phyloP scores from a whole-genome alignment of 2,329 filamentous ascomycete genomes.

The Aspergillus transmontanensis region DNA sequence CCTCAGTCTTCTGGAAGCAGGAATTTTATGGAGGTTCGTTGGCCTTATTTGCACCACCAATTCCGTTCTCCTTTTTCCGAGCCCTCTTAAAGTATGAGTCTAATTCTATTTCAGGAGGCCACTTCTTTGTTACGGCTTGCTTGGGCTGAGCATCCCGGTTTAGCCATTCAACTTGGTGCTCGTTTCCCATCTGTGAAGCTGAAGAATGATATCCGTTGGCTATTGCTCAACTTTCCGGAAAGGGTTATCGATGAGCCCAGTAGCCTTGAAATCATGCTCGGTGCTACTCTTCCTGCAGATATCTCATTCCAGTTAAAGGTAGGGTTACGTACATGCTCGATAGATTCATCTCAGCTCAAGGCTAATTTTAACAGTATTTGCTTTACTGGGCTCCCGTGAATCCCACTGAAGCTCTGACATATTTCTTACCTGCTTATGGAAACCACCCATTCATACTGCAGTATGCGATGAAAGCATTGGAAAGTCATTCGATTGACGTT shows the following conservation, averaged over 20 bases:
- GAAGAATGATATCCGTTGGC: constrained; percentile 73
- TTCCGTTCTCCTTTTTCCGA: neutral
- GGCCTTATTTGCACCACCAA: neutral
- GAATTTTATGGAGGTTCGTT: constrained; percentile 42
- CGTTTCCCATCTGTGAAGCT: constrained; percentile 78
- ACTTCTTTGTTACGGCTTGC: constrained; percentile 73
- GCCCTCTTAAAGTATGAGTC: neutral
- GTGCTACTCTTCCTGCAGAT: constrained; percentile 73
- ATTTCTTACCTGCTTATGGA: constrained; percentile 87
- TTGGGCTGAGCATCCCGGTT: constrained; percentile 80
- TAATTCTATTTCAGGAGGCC: constrained; percentile 51
- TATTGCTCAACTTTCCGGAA: constrained; percentile 80
- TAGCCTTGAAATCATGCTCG: constrained; percentile 80
- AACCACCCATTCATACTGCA: constrained; percentile 94
- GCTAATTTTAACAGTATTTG: constrained; percentile 63
- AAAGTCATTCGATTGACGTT: constrained; percentile 92
- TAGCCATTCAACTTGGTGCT: constrained; percentile 82
- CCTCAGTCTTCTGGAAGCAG: constrained; percentile 48
- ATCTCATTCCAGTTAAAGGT: constrained; percentile 84
- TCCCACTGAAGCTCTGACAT: constrained; percentile 87
- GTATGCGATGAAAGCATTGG: constrained; percentile 92
- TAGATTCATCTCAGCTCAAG: neutral
- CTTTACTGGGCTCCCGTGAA: constrained; percentile 93
- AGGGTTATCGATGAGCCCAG: constrained; percentile 80
- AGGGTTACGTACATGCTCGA: constrained; percentile 19